phyloP scores from a whole-genome alignment of 2,329 filamentous ascomycete genomes.

The Paecilomyces sp. region DNA sequence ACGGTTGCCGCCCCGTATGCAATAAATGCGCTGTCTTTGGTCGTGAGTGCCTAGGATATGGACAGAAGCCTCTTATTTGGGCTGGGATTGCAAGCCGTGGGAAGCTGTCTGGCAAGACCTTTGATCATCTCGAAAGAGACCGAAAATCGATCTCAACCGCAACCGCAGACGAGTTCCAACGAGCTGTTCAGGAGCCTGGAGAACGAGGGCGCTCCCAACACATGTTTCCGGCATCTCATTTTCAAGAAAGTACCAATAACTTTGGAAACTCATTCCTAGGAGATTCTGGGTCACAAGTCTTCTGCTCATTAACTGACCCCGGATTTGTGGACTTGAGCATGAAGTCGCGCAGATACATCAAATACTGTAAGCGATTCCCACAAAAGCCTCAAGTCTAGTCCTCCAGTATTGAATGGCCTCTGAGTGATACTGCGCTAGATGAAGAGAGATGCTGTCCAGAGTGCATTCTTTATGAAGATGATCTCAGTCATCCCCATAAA shows the following conservation, averaged over 20 bases:
- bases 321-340: neutral
- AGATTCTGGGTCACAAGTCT: neutral
- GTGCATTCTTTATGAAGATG: neutral
- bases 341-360: neutral
- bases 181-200: neutral
- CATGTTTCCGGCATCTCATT: too few relatives aligned
- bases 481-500: neutral
- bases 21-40: neutral
- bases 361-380: neutral
- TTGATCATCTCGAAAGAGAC: neutral
- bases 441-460: neutral
- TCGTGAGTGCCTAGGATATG: neutral
- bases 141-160: neutral
- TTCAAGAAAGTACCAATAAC: too few relatives aligned
- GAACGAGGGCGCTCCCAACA: too few relatives aligned
- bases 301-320: neutral
- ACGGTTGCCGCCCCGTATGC: neutral
- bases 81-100: neutral
- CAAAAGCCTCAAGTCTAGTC: neutral
- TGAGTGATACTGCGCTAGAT: neutral
- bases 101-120: neutral
- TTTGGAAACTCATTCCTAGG: too few relatives aligned
- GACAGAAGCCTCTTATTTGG: neutral
- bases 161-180: neutral
- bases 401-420: neutral